phyloP scores from a whole-genome alignment of 1,284 basidiomycete genomes.

The Porodaedalea pini region DNA sequence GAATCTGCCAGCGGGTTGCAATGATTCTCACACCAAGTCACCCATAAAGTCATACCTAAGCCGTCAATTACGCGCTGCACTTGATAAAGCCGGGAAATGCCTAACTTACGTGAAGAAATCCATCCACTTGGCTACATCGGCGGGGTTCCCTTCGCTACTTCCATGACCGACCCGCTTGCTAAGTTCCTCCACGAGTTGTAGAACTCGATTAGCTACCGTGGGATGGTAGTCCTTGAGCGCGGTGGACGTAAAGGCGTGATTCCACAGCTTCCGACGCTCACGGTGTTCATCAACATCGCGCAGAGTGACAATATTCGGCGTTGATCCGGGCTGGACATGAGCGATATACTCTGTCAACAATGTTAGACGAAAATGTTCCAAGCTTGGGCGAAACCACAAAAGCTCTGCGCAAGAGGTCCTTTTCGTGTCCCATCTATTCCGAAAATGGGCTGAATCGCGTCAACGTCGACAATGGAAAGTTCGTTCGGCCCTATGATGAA shows the following conservation, averaged over 20 bases:
- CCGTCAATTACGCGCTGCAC: background rate
- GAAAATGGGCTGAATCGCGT: constrained; percentile 30
- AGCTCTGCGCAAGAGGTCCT: constrained; percentile 28
- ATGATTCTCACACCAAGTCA: constrained; percentile 31
- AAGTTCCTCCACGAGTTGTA: constrained; percentile 34
- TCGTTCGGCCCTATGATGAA: constrained; percentile 34
- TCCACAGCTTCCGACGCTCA: constrained; percentile 40
- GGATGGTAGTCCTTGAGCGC: constrained; percentile 39
- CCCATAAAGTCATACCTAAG: constrained; percentile 38
- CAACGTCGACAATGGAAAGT: constrained; percentile 30
- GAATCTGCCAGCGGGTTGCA: background rate
- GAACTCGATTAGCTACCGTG: constrained; percentile 31
- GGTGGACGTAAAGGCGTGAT: constrained; percentile 36
- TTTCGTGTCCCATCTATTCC: constrained; percentile 32
- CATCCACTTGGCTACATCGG: constrained; percentile 36
- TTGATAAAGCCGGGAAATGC: background rate
- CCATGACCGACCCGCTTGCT: constrained; percentile 11
- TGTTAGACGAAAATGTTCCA: background rate
- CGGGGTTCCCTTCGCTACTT: constrained; percentile 11
- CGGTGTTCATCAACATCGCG: constrained; percentile 36
- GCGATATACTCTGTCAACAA: background rate
- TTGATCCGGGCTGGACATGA: constrained; percentile 9
- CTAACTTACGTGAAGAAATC: constrained; percentile 28
- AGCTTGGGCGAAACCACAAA: background rate
- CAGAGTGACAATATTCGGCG: constrained; percentile 14